Conservation (phyloP, 108 stramenopile species). For the Pseudonitzschia delicatissima region DNA sequence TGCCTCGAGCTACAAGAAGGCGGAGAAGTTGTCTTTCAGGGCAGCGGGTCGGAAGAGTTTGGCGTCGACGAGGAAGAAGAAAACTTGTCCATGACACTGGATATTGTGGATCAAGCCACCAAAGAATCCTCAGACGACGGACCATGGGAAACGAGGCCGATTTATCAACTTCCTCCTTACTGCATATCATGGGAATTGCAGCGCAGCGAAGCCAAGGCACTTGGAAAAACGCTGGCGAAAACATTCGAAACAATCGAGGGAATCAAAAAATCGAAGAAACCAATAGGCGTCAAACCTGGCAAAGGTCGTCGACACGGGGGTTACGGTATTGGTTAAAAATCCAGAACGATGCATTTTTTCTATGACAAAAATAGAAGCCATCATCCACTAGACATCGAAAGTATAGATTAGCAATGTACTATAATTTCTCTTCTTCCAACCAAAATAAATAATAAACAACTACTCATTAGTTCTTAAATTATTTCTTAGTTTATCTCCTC, state of each 20-base stretch:
- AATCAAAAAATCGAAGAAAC: conserved; percentile 48
- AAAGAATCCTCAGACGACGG: conserved; percentile 12
- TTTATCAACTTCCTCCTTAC: conserved; percentile 72
- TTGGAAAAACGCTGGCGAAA: conserved; percentile 62
- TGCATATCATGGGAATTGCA: conserved; percentile 51
- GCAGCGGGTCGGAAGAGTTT: conserved; percentile 19
- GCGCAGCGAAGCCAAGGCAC: conserved; percentile 60
- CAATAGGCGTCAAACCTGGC: conserved; percentile 69
- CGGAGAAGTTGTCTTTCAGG: conserved; percentile 33
- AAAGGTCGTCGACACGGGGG: conserved; percentile 75
- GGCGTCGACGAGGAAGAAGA: conserved; percentile 21
- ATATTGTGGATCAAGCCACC: background rate
- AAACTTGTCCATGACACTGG: background rate
- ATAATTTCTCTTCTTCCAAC: no score
- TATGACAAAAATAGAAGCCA: background rate
- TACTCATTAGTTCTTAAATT: background rate
- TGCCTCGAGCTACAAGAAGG: conserved; percentile 26
- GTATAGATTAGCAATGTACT: no score
- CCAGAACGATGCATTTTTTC: background rate
- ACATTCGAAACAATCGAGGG: conserved; percentile 52
- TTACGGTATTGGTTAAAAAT: conserved; percentile 71
- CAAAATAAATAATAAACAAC: background rate
- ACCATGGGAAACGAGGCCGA: conserved; percentile 54
- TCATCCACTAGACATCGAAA: background rate
- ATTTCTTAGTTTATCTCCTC: background rate